Evolutionary conservation across 192 early-diverging fungal species (phyloP).

Genomic region (Geranomyces variabilis): DNA sequence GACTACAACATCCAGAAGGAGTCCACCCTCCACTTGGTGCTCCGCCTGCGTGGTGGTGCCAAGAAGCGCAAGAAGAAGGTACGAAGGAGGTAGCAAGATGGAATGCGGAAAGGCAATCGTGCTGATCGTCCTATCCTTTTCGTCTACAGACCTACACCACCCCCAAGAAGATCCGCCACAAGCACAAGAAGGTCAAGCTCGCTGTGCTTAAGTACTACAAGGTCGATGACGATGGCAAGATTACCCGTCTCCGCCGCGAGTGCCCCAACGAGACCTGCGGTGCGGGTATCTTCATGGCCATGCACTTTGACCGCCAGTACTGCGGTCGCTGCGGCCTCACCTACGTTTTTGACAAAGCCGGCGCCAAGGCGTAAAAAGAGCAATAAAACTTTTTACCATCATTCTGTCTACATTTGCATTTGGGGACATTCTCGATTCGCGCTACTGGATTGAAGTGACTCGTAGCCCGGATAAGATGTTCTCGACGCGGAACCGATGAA

Average conservation of each 20-base stretch:
- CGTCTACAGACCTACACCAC: slow-evolving; percentile 89
- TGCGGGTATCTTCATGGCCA: slow-evolving; percentile 99
- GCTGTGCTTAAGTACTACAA: slow-evolving; percentile 98
- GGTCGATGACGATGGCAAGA: slow-evolving; percentile 95
- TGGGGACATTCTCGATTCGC: too few species aligned
- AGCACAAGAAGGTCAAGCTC: slow-evolving; percentile 99
- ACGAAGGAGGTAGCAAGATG: too few species aligned
- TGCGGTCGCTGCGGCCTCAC: slow-evolving; percentile 96
- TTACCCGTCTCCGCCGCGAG: slow-evolving; percentile 98
- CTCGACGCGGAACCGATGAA: too few species aligned
- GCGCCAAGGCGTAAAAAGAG: slow-evolving; percentile 4
- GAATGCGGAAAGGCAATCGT: too few species aligned
- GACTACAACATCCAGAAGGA: slow-evolving; percentile 70
- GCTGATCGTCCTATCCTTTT: too few species aligned
- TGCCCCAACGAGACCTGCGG: slow-evolving; percentile 96
- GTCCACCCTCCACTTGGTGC: slow-evolving; percentile 73
- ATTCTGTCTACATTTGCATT: too few species aligned
- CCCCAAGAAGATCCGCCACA: slow-evolving; percentile 99
- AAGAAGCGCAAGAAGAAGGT: slow-evolving; percentile 99
- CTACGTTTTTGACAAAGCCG: slow-evolving; percentile 72
- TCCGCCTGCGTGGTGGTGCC: slow-evolving; percentile 59
- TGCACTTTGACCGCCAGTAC: slow-evolving; percentile 98
- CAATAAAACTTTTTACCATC: too few species aligned
- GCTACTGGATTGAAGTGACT: too few species aligned
- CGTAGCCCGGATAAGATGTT: too few species aligned